Percentiles rank a stretch among this genome's conserved stretches.
phyloP scores from a whole-genome alignment of 768 basidiomycete species.

The Lactifluus piperatus region DNA sequence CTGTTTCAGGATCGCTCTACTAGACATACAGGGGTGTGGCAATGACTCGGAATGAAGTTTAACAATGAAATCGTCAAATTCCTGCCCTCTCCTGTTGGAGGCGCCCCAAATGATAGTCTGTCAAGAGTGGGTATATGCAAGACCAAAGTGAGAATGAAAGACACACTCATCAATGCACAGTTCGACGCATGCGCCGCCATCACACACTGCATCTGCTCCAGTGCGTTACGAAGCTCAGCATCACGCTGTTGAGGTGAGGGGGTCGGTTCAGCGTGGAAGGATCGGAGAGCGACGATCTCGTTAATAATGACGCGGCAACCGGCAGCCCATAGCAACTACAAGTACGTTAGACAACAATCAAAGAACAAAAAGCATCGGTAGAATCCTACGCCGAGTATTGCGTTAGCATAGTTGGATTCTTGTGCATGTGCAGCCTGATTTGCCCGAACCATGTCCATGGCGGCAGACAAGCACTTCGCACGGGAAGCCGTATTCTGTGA shows the following conservation, averaged over 20 bases:
- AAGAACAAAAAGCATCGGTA: not conserved
- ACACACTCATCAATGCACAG: slow-evolving; percentile 16
- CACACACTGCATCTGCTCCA: slow-evolving; percentile 14
- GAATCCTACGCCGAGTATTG: slow-evolving; percentile 9
- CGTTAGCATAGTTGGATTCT: not conserved
- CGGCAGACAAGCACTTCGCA: slow-evolving; percentile 16
- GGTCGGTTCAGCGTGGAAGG: slow-evolving; percentile 3
- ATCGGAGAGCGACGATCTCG: slow-evolving; percentile 15
- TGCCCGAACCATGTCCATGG: slow-evolving; percentile 12
- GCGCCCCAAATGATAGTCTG: slow-evolving; percentile 13
- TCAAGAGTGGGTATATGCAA: not conserved
- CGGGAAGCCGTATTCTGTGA: slow-evolving; percentile 18
- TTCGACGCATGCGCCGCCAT: slow-evolving; percentile 9
- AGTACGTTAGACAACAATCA: not conserved
- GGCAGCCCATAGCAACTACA: slow-evolving; percentile 16
- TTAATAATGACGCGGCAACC: slow-evolving; percentile 17
- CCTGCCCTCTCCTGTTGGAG: slow-evolving; percentile 17
- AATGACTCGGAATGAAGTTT: not conserved
- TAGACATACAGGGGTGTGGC: not conserved
- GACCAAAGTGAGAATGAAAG: not conserved
- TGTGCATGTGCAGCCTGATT: slow-evolving; percentile 1
- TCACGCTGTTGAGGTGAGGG: slow-evolving; percentile 5
- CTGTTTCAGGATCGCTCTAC: not conserved
- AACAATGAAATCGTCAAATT: slow-evolving; percentile 1
- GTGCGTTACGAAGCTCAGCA: slow-evolving; percentile 7